Conservation (phyloP, 805 yeast species). For the Sporopachydermia quercuum region DNA sequence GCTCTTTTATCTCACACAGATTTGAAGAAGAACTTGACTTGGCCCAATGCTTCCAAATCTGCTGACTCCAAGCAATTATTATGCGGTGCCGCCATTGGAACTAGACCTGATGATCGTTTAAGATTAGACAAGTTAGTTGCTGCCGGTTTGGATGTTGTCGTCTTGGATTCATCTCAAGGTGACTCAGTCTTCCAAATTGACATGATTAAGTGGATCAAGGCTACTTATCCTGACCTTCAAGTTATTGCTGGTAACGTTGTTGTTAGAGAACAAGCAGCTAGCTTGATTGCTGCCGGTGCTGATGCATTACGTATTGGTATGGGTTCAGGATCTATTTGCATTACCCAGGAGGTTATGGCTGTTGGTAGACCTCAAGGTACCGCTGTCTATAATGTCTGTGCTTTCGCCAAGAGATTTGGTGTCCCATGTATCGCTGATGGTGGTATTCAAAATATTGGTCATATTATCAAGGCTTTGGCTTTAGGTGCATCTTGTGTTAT, state of each 20-base stretch:
- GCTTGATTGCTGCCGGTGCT: constrained; percentile 87
- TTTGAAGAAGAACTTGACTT: constrained; percentile 87
- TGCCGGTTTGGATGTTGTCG: constrained; percentile 95
- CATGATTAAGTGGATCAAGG: constrained; percentile 86
- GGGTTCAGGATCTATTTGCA: constrained; percentile 99
- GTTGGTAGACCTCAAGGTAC: constrained; percentile 99
- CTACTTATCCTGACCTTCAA: constrained; percentile 62
- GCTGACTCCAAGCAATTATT: constrained; percentile 85
- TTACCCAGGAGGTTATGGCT: constrained; percentile 99
- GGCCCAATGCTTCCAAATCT: constrained; percentile 91
- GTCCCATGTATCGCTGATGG: constrained; percentile 99
- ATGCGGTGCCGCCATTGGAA: constrained; percentile 98
- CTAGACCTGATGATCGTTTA: constrained; percentile 74
- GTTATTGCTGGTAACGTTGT: constrained; percentile 98
- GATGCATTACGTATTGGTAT: constrained; percentile 98
- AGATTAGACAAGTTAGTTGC: constrained; percentile 76
- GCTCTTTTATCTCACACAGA: constrained; percentile 91
- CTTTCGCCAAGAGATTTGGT: constrained; percentile 90
- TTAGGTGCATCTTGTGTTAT: constrained; percentile 94
- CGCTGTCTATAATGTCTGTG: constrained; percentile 87
- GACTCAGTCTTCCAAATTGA: constrained; percentile 89
- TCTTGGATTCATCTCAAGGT: constrained; percentile 94
- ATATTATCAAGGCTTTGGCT: constrained; percentile 91
- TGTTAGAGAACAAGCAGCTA: constrained; percentile 97
- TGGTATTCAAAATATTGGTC: constrained; percentile 98